Percentiles rank a stretch among this genome's conserved stretches.
phyloP scores from a whole-genome alignment of 148 eudicot genomes.

The Camellia japonica region DNA sequence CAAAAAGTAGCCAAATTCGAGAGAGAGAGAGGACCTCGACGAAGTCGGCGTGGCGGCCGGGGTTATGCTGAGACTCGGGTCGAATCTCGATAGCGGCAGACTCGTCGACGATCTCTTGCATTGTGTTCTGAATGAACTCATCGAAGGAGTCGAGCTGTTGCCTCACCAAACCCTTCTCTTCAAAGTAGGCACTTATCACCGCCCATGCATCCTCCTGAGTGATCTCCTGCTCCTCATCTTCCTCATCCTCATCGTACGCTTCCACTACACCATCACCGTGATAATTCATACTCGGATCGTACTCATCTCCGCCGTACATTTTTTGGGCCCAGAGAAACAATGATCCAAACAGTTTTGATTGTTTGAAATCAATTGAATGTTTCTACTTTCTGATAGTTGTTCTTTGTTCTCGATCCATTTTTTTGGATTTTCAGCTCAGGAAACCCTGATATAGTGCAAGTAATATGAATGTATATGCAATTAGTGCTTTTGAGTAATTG shows the following conservation, averaged over 20 bases:
- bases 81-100: slow-evolving; percentile 85
- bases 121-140: slow-evolving; percentile 93
- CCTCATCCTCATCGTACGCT: not conserved
- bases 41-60: slow-evolving; percentile 72
- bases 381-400: not conserved
- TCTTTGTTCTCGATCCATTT: not conserved
- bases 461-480: not conserved
- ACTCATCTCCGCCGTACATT: slow-evolving; percentile 13
- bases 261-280: not conserved
- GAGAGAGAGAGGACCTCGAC: slow-evolving; percentile 54
- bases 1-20: not conserved
- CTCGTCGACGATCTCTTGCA: slow-evolving; percentile 97
- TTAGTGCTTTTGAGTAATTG: not conserved
- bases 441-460: not conserved
- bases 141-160: slow-evolving; percentile 92
- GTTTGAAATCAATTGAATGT: not conserved
- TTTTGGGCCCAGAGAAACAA: not conserved
- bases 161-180: slow-evolving; percentile 83
- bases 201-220: slow-evolving; percentile 96
- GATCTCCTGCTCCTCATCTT: slow-evolving; percentile 68
- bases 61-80: slow-evolving; percentile 92
- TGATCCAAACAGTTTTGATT: not conserved
- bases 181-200: slow-evolving; percentile 87
- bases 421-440: not conserved
- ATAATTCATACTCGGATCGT: slow-evolving; percentile 11